Evolutionary conservation across 2,329 filamentous ascomycete genomes (phyloP).

Genomic region (Colletotrichum euphorbiae): DNA sequence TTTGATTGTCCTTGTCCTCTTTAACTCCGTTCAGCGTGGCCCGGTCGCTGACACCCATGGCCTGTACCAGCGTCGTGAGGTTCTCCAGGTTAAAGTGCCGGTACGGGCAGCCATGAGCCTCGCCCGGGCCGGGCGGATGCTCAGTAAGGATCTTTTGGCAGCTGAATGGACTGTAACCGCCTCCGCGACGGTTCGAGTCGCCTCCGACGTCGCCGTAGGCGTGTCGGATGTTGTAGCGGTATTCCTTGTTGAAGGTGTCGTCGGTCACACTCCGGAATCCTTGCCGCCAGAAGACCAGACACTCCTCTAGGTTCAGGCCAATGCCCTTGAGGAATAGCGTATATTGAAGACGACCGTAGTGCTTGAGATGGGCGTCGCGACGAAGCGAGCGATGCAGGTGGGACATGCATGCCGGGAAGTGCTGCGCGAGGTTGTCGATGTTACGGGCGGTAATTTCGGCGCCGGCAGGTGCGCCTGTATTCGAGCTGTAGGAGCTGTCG

Average conservation of each 20-base stretch:
- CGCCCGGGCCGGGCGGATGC: slow-evolving; percentile 85
- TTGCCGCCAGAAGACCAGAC: slow-evolving; percentile 89
- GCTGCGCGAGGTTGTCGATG: slow-evolving; percentile 81
- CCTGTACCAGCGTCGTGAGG: slow-evolving; percentile 78
- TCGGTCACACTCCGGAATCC: slow-evolving; percentile 89
- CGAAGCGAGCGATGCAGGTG: slow-evolving; percentile 88
- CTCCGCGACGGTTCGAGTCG: slow-evolving; percentile 85
- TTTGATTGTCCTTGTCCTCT: slow-evolving; percentile 88
- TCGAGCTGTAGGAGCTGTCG: slow-evolving; percentile 79
- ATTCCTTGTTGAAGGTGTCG: slow-evolving; percentile 97
- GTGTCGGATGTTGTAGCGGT: slow-evolving; percentile 97
- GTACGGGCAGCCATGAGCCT: slow-evolving; percentile 96
- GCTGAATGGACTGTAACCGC: slow-evolving; percentile 90
- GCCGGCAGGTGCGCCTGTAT: slow-evolving; percentile 73
- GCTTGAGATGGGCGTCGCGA: slow-evolving; percentile 90
- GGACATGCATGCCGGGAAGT: slow-evolving; percentile 95
- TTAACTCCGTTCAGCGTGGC: slow-evolving; percentile 83
- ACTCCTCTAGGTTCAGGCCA: slow-evolving; percentile 91
- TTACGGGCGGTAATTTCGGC: slow-evolving; percentile 81
- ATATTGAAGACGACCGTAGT: slow-evolving; percentile 94
- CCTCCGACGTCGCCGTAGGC: slow-evolving; percentile 94
- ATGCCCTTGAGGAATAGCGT: slow-evolving; percentile 97
- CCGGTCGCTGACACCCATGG: slow-evolving; percentile 82
- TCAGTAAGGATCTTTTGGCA: slow-evolving; percentile 97
- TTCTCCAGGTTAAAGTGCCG: slow-evolving; percentile 93